Evolutionary conservation across 306 rosid genomes (phyloP).

Genomic region (Trichosanthes cucumerina): DNA sequence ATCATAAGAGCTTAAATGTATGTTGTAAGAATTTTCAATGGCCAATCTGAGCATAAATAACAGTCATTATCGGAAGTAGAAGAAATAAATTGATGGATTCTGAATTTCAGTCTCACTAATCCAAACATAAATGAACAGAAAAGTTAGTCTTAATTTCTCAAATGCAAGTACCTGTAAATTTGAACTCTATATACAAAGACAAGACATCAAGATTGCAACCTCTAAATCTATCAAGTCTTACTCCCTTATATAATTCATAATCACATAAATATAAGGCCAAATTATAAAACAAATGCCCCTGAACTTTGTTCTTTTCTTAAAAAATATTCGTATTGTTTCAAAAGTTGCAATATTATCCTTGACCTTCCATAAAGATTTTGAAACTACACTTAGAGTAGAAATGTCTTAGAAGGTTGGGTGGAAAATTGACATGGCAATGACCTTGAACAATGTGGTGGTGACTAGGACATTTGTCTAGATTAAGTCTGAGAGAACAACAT

Average conservation of each 20-base stretch:
- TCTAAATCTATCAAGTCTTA: background rate
- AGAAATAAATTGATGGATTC: background rate
- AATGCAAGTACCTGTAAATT: background rate
- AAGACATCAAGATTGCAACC: background rate
- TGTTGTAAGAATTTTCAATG: background rate
- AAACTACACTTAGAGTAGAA: too few relatives aligned
- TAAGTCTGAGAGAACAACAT: too few relatives aligned
- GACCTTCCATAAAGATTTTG: too few relatives aligned
- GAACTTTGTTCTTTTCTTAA: too few relatives aligned
- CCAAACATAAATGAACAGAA: background rate
- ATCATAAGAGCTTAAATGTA: background rate
- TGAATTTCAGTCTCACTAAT: background rate
- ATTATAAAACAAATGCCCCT: too few relatives aligned
- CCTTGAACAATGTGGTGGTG: too few relatives aligned
- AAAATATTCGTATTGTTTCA: too few relatives aligned
- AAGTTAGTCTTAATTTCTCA: background rate
- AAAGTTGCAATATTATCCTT: too few relatives aligned
- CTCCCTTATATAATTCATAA: background rate
- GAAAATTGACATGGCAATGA: too few relatives aligned
- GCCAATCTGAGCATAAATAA: background rate
- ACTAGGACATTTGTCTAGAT: too few relatives aligned
- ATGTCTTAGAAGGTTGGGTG: too few relatives aligned
- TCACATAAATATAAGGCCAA: background rate
- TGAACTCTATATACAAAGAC: background rate
- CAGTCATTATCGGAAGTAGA: background rate